Conservation (phyloP, 371 early-diverging fungal genomes). For the Syncephalastrum monosporum region DNA sequence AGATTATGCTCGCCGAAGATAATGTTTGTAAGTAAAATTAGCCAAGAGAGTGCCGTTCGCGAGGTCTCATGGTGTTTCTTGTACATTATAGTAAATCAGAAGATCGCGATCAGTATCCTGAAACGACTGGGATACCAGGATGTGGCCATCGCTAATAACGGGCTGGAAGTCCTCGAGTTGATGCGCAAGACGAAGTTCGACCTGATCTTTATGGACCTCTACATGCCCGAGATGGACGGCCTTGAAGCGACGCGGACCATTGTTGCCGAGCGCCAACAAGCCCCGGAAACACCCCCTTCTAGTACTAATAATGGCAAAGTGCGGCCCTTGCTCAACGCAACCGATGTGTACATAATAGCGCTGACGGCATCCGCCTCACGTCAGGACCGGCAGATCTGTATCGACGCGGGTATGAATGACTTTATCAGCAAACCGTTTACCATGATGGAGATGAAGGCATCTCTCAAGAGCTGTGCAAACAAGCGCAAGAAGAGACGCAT, state of each 20-base stretch:
- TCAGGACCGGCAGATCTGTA: constrained; percentile 59
- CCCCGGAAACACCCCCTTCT: background rate
- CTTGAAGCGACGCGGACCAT: constrained; percentile 47
- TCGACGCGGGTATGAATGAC: constrained; percentile 64
- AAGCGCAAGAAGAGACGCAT: constrained; percentile 27
- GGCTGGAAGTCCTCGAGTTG: constrained; percentile 48
- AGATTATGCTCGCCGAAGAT: constrained; percentile 50
- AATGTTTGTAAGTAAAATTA: constrained; percentile 37
- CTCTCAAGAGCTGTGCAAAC: constrained; percentile 34
- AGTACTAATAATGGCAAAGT: background rate
- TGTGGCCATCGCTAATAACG: constrained; percentile 55
- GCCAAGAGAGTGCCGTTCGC: background rate
- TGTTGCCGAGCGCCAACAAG: constrained; percentile 27
- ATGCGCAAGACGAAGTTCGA: constrained; percentile 45
- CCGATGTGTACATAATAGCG: constrained; percentile 61
- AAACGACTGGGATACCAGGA: constrained; percentile 55
- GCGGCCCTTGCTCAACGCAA: constrained; percentile 27
- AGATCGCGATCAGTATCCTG: constrained; percentile 55
- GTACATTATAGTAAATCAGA: constrained; percentile 48
- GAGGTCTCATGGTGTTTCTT: background rate
- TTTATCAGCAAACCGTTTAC: constrained; percentile 63
- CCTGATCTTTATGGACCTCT: constrained; percentile 53
- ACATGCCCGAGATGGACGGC: constrained; percentile 57
- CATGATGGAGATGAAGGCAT: constrained; percentile 53
- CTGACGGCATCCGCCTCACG: constrained; percentile 60